These are phyloP conservation scores for Barnettozyma botsteinii DNA, from an alignment of 805 yeast genomes.

Conservation along the genomic window DNA sequence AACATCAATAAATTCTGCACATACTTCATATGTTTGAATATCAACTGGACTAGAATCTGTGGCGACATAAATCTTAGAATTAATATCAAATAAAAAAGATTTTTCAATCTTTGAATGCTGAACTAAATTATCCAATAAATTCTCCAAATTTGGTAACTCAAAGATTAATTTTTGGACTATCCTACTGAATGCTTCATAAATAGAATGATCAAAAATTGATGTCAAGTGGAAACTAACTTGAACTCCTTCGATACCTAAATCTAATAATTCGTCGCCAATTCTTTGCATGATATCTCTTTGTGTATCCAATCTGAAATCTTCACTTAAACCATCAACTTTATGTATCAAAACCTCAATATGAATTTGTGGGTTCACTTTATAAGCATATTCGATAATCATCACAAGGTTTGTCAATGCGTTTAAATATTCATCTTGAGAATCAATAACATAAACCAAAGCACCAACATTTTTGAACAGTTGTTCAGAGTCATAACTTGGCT, in stretches of 20 bases:
- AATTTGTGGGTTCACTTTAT: constrained; percentile 74
- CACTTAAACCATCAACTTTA: constrained; percentile 86
- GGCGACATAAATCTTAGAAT: constrained; percentile 90
- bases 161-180: constrained; percentile 88
- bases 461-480: constrained; percentile 76
- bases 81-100: constrained; percentile 86
- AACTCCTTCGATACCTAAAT: constrained; percentile 85
- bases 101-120: constrained; percentile 89
- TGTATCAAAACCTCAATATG: constrained; percentile 92
- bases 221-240: constrained; percentile 89
- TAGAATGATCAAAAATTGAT: constrained; percentile 91
- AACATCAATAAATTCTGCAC: constrained; percentile 95
- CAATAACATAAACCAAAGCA: constrained; percentile 90
- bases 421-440: constrained; percentile 90
- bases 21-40: constrained; percentile 90
- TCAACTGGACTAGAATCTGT: constrained; percentile 96
- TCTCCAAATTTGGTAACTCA: constrained; percentile 83
- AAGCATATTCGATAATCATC: constrained; percentile 82
- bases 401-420: constrained; percentile 87
- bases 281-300: constrained; percentile 96
- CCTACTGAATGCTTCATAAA: constrained; percentile 91
- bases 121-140: constrained; percentile 80
- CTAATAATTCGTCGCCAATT: constrained; percentile 87
- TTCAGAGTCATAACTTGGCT: constrained; percentile 76
- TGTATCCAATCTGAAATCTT: constrained; percentile 90